A percentile compares a stretch with the other conserved stretches of the same genome.
These are phyloP conservation scores for Penicillium waksmanii DNA, from an alignment of 495 filamentous ascomycete species.

Conservation along the genomic window DNA sequence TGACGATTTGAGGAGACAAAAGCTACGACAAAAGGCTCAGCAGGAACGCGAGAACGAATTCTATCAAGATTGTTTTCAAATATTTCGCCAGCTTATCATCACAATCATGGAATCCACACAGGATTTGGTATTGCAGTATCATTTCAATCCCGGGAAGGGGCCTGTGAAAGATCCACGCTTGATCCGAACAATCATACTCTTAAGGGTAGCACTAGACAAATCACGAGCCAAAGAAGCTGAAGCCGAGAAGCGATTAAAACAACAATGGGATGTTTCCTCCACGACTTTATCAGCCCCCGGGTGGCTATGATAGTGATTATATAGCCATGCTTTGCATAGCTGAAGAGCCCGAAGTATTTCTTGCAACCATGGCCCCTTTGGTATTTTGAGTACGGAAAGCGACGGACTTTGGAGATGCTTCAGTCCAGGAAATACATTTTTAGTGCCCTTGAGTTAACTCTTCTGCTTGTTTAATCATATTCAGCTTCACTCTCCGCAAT, in stretches of 20 bases:
- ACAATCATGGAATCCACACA: conserved; percentile 1
- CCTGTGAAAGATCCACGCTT: neutral
- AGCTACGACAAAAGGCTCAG: conserved; percentile 8
- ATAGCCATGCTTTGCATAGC: too few species aligned
- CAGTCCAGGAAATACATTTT: too few species aligned
- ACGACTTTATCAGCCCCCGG: neutral
- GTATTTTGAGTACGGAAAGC: too few species aligned
- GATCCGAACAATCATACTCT: neutral
- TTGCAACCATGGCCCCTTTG: too few species aligned
- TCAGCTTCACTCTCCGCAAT: too few species aligned
- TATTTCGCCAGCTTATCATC: conserved; percentile 4
- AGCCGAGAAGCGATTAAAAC: conserved; percentile 4
- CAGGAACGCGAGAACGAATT: conserved; percentile 19
- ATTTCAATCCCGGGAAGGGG: conserved; percentile 8
- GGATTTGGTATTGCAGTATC: conserved; percentile 5
- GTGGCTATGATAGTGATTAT: neutral
- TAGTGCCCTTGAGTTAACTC: too few species aligned
- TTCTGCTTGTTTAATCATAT: too few species aligned
- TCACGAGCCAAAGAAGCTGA: conserved; percentile 1
- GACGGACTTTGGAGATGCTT: too few species aligned
- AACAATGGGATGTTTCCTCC: neutral
- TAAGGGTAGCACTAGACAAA: conserved; percentile 3
- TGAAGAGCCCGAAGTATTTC: too few species aligned
- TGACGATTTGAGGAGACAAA: conserved; percentile 7
- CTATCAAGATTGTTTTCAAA: conserved; percentile 14